phyloP scores from a whole-genome alignment of 352 stramenopile species.

The Pythium oligandrum region DNA sequence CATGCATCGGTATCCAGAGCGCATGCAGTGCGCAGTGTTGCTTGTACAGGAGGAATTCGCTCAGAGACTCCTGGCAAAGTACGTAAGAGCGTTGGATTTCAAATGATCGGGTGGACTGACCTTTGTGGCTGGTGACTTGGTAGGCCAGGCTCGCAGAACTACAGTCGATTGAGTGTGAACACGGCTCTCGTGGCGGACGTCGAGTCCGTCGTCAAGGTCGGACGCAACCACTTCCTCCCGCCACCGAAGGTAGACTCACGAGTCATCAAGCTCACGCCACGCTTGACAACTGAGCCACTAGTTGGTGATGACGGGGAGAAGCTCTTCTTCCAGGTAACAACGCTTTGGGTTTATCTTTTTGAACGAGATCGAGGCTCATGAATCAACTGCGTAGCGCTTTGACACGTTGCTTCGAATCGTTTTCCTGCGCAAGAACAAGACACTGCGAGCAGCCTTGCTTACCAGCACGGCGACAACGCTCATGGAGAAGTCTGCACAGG shows the following conservation, averaged over 20 bases:
- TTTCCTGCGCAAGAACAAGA: constrained; percentile 87
- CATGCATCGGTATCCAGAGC: constrained; percentile 50
- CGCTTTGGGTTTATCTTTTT: background rate
- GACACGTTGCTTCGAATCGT: constrained; percentile 68
- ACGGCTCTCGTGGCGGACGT: constrained; percentile 71
- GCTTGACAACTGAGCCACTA: constrained; percentile 3
- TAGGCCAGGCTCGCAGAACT: constrained; percentile 69
- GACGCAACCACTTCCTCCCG: constrained; percentile 59
- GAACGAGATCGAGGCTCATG: background rate
- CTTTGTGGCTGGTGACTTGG: background rate
- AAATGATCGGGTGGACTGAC: background rate
- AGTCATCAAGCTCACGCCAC: constrained; percentile 65
- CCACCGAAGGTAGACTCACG: constrained; percentile 81
- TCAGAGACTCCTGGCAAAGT: constrained; percentile 63
- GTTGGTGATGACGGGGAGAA: constrained; percentile 19
- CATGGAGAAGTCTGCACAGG: constrained; percentile 22
- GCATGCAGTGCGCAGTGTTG: constrained; percentile 60
- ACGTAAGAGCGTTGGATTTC: constrained; percentile 4
- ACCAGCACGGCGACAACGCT: constrained; percentile 50
- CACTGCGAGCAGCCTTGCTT: constrained; percentile 62
- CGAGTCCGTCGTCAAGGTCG: constrained; percentile 50
- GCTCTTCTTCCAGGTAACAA: constrained; percentile 48
- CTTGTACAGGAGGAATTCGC: constrained; percentile 87
- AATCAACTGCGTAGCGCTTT: constrained; percentile 35
- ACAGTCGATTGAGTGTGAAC: constrained; percentile 78